Conservation (phyloP, 768 basidiomycete species). For the Hypsizygus marmoreus region DNA sequence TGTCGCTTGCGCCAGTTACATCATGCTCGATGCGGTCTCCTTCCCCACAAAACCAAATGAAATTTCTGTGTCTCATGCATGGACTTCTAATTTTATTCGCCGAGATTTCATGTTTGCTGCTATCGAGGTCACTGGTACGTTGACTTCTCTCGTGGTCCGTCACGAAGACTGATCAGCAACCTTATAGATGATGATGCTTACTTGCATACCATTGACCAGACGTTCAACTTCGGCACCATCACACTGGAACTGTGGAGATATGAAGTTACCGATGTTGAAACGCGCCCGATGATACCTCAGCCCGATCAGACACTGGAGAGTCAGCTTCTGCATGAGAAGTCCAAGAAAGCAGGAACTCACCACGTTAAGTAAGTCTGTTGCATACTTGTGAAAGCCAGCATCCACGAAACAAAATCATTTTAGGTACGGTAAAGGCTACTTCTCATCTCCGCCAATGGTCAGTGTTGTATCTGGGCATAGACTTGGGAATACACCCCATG, state of each 20-base stretch:
- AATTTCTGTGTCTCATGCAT: constrained; percentile 16
- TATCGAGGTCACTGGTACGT: constrained; percentile 10
- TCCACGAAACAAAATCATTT: background rate
- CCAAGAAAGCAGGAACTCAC: constrained; percentile 36
- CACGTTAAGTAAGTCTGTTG: constrained; percentile 28
- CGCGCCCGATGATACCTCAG: constrained; percentile 25
- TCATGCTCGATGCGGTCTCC: constrained; percentile 24
- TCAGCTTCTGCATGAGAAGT: constrained; percentile 32
- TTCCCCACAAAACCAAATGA: constrained; percentile 24
- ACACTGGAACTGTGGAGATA: constrained; percentile 33
- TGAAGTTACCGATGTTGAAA: constrained; percentile 21
- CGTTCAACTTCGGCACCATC: constrained; percentile 28
- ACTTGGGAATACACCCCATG: constrained; percentile 25
- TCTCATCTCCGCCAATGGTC: constrained; percentile 26
- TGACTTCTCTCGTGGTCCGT: too few relatives aligned
- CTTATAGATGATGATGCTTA: constrained; percentile 17
- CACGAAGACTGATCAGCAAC: background rate
- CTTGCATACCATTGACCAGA: constrained; percentile 14
- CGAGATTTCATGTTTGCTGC: constrained; percentile 13
- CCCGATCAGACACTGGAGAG: constrained; percentile 24
- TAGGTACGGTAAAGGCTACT: constrained; percentile 35
- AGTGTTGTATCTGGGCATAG: constrained; percentile 28
- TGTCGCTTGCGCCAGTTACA: constrained; percentile 25
- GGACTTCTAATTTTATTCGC: constrained; percentile 7
- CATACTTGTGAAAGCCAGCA: background rate